Evolutionary conservation across 1,284 basidiomycete genomes (phyloP), one percentile per base, ranked within the genome.

Genomic region (Trametes hirsuta): DNA sequence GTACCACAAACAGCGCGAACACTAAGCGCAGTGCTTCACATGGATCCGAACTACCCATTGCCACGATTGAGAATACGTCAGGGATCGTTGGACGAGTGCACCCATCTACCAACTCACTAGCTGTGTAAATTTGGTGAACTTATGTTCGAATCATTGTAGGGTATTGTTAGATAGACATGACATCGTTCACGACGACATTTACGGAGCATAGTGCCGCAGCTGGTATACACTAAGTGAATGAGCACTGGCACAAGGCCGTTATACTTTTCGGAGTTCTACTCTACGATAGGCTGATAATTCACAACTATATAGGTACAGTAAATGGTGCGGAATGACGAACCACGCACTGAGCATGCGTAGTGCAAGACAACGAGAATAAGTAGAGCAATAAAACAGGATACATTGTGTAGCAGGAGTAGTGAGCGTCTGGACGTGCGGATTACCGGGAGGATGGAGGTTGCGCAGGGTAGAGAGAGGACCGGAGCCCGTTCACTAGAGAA

Each of bases 361-460:
- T 30, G 44, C 14, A 10, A 24, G 25, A 21, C 18, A n/a, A 41
- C 10, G 11, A n/a, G 12, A 10, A 63, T 65, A 61, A 61, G 55
- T 61, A 60, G 45, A 56, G 63, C 51, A 59, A 59, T 60, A 65
- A 59, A 53, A 48, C 53, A 60, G 34, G 37, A 55, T 37, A 21
- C 46, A 42, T 55, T 36, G 41, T 46, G 24, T 35, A 2, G 41
- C 54, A 47, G 30, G 51, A 55, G 51, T 25, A 39, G 25, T 24
- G 15, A 40, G 25, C 1, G 5, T 4, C 40, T 35, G 30, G 47
- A n/a, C 18, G 49, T 39, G 18, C 18, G 18, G 50, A 34, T 24
- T 40, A 15, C 12, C 36, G 50, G 21, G 34, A 35, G 34, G 34
- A 25, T 15, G 30, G 21, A 40, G 18, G 6, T 35, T 37, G 47